These are phyloP conservation scores for Hemisphaericaspora xylofermentans DNA, from an alignment of 1,139 yeast genomes.

Conservation along the genomic window DNA sequence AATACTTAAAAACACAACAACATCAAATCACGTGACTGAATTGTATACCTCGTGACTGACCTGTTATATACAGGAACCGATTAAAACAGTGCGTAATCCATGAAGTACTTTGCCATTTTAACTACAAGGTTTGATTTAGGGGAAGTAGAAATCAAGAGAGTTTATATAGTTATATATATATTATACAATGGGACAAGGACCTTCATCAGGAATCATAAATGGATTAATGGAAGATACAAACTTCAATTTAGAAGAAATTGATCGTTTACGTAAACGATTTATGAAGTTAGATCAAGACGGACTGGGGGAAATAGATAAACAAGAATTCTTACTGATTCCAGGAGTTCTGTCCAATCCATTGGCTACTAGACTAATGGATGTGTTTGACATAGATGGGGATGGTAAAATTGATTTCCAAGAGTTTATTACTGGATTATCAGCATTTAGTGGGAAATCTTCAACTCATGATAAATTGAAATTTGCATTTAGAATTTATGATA, in stretches of 20 bases:
- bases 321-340: constrained; percentile 88
- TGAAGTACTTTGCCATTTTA: not conserved
- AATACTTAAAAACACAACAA: not conserved
- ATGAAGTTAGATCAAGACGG: constrained; percentile 94
- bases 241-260: constrained; percentile 87
- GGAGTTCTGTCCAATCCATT: constrained; percentile 90
- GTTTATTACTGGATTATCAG: constrained; percentile 85
- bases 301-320: constrained; percentile 87
- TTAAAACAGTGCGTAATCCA: too few relatives aligned
- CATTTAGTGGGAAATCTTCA: constrained; percentile 86
- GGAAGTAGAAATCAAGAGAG: too few relatives aligned
- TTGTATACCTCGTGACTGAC: not conserved
- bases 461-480: constrained; percentile 81
- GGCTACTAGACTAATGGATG: constrained; percentile 86
- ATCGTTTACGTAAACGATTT: constrained; percentile 85
- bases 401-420: constrained; percentile 96
- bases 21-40: not conserved
- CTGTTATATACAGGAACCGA: not conserved
- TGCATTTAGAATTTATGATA: constrained; percentile 93
- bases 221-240: constrained; percentile 74
- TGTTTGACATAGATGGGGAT: constrained; percentile 89
- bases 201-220: constrained; percentile 66
- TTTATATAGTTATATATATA: not conserved
- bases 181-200: constrained; percentile 55
- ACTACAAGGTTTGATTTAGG: not conserved